Evolutionary conservation across 805 yeast genomes (phyloP).

Genomic region (Saccharomycopsis sp.): DNA sequence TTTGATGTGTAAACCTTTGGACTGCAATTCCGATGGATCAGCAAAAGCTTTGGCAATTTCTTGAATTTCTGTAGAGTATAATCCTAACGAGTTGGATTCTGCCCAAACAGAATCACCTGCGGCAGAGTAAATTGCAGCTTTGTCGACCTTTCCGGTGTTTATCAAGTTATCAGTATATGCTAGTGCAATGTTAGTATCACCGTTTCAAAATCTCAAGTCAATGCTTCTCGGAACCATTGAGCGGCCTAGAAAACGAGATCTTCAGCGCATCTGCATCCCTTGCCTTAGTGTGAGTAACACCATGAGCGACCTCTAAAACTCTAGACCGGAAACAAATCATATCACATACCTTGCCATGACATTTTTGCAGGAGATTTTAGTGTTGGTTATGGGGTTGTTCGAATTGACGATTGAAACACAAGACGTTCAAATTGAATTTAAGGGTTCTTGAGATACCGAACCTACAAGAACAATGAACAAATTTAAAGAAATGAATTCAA

Average conservation of each 20-base stretch:
- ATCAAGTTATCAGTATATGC: conserved; percentile 94
- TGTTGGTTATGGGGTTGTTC: neutral
- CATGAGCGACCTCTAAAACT: neutral
- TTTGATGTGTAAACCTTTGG: conserved; percentile 78
- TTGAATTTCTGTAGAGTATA: conserved; percentile 63
- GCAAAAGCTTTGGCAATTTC: conserved; percentile 74
- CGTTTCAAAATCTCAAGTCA: neutral
- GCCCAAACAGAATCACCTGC: conserved; percentile 98
- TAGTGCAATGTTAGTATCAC: conserved; percentile 25
- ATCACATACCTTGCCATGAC: conserved; percentile 46
- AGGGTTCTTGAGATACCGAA: neutral
- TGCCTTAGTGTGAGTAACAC: too few relatives aligned
- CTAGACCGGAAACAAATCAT: too few relatives aligned
- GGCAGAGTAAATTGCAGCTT: conserved; percentile 87
- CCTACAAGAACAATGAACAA: neutral
- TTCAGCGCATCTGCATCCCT: too few relatives aligned
- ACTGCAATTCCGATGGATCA: conserved; percentile 72
- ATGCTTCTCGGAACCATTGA: too few relatives aligned
- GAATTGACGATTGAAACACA: neutral
- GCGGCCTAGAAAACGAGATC: too few relatives aligned
- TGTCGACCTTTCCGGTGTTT: conserved; percentile 82
- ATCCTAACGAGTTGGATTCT: conserved; percentile 56
- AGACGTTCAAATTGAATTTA: neutral
- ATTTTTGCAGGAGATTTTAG: conserved; percentile 21
- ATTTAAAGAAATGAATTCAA: neutral